Percentiles rank a stretch among this genome's conserved stretches.
Evolutionary conservation across 352 stramenopile genomes (phyloP).

Genomic region (Globisporangium middletonii): DNA sequence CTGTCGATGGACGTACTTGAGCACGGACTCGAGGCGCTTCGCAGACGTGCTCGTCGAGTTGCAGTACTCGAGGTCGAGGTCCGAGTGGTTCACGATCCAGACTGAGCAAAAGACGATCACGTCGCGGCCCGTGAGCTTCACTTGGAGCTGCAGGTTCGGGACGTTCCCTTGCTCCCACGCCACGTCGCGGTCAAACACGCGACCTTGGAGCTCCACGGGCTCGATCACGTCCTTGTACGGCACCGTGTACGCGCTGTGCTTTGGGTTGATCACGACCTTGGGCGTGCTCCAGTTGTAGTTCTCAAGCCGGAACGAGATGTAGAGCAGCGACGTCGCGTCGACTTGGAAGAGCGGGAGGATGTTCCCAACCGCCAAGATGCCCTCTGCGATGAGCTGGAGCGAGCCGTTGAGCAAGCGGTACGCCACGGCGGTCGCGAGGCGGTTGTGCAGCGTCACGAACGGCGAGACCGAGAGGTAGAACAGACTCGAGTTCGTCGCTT

Average conservation of each 20-base stretch:
- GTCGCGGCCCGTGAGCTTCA: conserved; percentile 76
- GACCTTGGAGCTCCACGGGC: conserved; percentile 57
- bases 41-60: conserved; percentile 74
- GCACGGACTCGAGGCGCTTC: conserved; percentile 55
- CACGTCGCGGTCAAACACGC: conserved; percentile 63
- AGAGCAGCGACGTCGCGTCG: conserved; percentile 53
- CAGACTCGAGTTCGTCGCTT: conserved; percentile 81
- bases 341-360: conserved; percentile 83
- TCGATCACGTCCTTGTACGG: conserved; percentile 81
- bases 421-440: conserved; percentile 71
- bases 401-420: conserved; percentile 81
- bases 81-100: conserved; percentile 86
- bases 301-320: conserved; percentile 79
- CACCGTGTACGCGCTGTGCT: conserved; percentile 52
- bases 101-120: conserved; percentile 84
- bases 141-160: conserved; percentile 75
- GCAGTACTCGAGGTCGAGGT: conserved; percentile 83
- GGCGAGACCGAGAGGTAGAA: conserved; percentile 81
- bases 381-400: conserved; percentile 81
- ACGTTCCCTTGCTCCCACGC: conserved; percentile 68
- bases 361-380: conserved; percentile 77
- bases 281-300: conserved; percentile 87
- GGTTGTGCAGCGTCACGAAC: conserved; percentile 82
- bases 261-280: conserved; percentile 75
- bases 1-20: conserved; percentile 70